Percentiles rank a stretch among this genome's conserved stretches.
These are phyloP conservation scores for Podospora pseudoanserina DNA, from an alignment of 495 filamentous ascomycete species.

Conservation along the genomic window DNA sequence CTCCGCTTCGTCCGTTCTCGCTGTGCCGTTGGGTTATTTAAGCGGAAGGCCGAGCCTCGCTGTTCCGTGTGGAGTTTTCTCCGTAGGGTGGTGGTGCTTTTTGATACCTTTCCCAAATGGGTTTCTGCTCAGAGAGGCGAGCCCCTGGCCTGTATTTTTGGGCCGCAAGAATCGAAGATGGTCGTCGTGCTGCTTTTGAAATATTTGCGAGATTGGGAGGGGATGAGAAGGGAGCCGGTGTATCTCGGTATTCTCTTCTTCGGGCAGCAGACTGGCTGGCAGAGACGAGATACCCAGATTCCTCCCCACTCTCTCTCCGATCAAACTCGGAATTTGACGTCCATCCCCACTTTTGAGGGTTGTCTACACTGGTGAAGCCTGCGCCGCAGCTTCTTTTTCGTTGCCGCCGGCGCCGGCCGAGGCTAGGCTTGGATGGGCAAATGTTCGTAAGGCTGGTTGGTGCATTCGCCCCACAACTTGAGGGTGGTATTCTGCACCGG, in stretches of 20 bases:
- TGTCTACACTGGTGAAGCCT: neutral
- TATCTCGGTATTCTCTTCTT: neutral
- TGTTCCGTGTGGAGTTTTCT: neutral
- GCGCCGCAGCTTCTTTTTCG: no score
- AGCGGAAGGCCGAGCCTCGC: neutral
- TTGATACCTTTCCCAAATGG: neutral
- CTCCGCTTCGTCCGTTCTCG: neutral
- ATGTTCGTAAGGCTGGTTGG: neutral
- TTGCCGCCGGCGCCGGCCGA: neutral
- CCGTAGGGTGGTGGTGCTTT: neutral
- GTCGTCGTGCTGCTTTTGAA: neutral
- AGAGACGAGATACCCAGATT: neutral
- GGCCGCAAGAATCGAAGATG: neutral
- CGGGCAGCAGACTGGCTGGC: neutral
- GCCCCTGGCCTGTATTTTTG: neutral
- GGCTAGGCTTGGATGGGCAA: neutral
- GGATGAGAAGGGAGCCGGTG: neutral
- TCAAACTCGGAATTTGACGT: neutral
- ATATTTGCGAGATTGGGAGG: neutral
- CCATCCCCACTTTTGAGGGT: neutral
- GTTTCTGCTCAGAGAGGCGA: neutral
- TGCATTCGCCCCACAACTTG: neutral
- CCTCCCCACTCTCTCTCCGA: neutral
- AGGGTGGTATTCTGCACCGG: neutral
- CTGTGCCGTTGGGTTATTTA: neutral